A percentile compares a stretch with the other conserved stretches of the same genome.
phyloP scores from a whole-genome alignment of 495 filamentous ascomycete species.

The Aspergillus affinis region DNA sequence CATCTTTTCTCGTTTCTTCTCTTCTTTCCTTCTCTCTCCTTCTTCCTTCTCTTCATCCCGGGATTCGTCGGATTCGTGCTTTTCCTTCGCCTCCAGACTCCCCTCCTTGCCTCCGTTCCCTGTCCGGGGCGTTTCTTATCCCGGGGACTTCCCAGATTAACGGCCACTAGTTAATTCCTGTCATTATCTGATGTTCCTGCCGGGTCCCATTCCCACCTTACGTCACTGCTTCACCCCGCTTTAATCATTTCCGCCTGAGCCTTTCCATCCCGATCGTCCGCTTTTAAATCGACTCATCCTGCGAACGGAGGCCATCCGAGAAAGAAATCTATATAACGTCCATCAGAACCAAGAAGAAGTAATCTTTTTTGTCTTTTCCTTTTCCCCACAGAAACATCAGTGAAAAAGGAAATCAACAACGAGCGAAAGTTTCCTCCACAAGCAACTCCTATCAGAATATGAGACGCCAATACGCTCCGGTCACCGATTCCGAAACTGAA shows the following conservation, averaged over 20 bases:
- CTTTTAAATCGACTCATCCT: too few species aligned
- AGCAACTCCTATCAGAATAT: constrained; percentile 5
- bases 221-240: constrained; percentile 3
- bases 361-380: background rate
- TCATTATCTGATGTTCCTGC: background rate
- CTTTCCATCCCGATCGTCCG: too few species aligned
- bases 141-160: too few species aligned
- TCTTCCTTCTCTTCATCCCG: constrained; percentile 9
- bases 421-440: background rate
- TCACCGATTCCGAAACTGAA: constrained; percentile 36
- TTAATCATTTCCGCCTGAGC: constrained; percentile 1
- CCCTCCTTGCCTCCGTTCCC: background rate
- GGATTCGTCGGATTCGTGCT: background rate
- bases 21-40: constrained; percentile 17
- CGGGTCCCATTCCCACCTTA: background rate
- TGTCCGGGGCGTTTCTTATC: background rate
- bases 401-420: background rate
- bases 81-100: background rate
- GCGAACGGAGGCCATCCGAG: too few species aligned
- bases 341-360: too few species aligned
- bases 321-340: background rate
- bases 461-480: background rate
- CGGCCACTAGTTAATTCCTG: background rate
- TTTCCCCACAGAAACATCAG: background rate
- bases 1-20: constrained; percentile 13